Evolutionary conservation across 495 filamentous ascomycete species (phyloP), one percentile per base, ranked within the genome.

Genomic region (Penicillium taxi): DNA sequence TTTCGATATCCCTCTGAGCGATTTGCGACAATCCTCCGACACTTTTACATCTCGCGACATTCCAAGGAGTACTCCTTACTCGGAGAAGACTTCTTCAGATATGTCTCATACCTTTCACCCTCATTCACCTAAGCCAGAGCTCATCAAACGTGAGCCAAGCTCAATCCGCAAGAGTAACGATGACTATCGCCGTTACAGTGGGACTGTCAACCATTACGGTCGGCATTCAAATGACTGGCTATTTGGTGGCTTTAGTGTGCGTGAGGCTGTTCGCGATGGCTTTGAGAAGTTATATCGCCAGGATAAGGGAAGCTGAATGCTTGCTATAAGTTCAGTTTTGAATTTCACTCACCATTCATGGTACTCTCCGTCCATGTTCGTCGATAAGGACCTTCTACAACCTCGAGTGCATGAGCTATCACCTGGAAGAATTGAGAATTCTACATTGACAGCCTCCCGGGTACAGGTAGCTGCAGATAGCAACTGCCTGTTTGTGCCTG

Each of bases 141-240:
- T 36, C 32, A 20, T 19, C 6, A 57, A 53, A 43, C 47, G 47
- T 22, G 32, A 39, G 32, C 37, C 48, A 1, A 47, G 39, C 20
- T 38, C 46, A 13, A 52, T 49, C 14, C 41, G 49, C 42, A 54
- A 50, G 20, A 55, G 40, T 30, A 59, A 52, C 39, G 55, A 58
- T 13, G 57, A 63, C 38, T 59, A 66, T 40, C 61, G 60, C 16
- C 59, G 63, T 39, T 66, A 63, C 40, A 60, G 47, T 31, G 57
- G 57, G 9, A 69, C 64, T 1, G 45, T 69, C 26, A 63, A 62
- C 25, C 64, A 70, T 35, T 69, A 46, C 26, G 67, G 67, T n/a
- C 58, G 67, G 4, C 65, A 70, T 49, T 65, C 65, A 1, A 70
- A 70, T 34, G 66, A 70, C 37, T 70, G 67, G 67, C 54, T 70